Percentiles rank a stretch among this genome's conserved stretches.
Evolutionary conservation across 2,329 filamentous ascomycete genomes (phyloP).

Genomic region (Tolypocladium cylindrosporum): DNA sequence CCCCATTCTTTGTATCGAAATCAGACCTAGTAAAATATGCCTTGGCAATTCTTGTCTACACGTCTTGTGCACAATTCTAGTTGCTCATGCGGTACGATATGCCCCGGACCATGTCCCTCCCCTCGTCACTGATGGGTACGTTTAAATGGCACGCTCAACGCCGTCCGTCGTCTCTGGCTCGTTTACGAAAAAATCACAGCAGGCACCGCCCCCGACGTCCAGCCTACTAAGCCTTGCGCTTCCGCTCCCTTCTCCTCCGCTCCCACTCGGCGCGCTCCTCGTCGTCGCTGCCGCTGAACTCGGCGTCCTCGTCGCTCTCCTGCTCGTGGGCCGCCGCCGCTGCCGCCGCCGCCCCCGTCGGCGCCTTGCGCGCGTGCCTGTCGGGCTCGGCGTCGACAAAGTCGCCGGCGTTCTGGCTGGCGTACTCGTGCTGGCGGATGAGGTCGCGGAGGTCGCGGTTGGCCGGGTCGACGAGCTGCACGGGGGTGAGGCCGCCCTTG

Average conservation of each 20-base stretch:
- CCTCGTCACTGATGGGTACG: neutral
- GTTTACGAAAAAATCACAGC: neutral
- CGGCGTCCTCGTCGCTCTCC: slow-evolving; percentile 34
- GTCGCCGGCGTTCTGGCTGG: slow-evolving; percentile 46
- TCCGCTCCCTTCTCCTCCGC: slow-evolving; percentile 35
- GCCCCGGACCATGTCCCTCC: neutral
- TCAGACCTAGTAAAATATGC: slow-evolving; percentile 2
- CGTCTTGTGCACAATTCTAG: neutral
- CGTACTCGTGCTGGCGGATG: slow-evolving; percentile 63
- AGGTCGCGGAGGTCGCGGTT: slow-evolving; percentile 52
- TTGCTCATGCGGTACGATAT: neutral
- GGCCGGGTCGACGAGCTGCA: slow-evolving; percentile 63
- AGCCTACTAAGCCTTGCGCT: slow-evolving; percentile 12
- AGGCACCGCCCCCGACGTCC: neutral
- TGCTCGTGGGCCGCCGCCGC: slow-evolving; percentile 5
- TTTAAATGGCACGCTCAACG: slow-evolving; percentile 5
- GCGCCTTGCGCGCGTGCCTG: slow-evolving; percentile 10
- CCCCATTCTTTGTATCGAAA: slow-evolving; percentile 1
- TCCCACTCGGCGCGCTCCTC: slow-evolving; percentile 55
- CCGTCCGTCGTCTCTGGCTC: neutral
- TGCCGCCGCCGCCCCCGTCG: slow-evolving; percentile 7
- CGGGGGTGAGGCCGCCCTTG: slow-evolving; percentile 61
- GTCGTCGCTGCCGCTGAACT: slow-evolving; percentile 55
- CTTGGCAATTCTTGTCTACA: slow-evolving; percentile 1
- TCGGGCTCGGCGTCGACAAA: slow-evolving; percentile 30